Evolutionary conservation across 805 yeast genomes (phyloP).

Genomic region (Jamesozyma piceae): DNA sequence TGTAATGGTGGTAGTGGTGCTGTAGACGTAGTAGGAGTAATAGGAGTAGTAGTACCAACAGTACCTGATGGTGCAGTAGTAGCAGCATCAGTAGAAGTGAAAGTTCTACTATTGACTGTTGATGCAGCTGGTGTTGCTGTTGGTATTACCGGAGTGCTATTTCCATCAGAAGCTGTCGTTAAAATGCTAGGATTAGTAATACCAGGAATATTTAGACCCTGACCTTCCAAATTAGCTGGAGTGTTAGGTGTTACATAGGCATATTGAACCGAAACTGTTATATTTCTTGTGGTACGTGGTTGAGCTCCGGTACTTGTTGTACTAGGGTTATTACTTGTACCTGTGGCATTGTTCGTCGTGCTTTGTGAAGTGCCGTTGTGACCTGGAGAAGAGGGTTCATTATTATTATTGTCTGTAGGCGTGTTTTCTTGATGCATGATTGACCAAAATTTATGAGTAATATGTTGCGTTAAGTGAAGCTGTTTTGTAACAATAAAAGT

Average conservation of each 20-base stretch:
- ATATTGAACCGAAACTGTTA: slow-evolving; percentile 26
- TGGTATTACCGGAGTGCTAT: background rate
- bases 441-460: too few species aligned
- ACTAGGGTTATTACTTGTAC: too few species aligned
- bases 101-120: background rate
- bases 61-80: background rate
- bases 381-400: background rate
- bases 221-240: background rate
- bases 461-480: too few species aligned
- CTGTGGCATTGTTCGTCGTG: background rate
- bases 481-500: too few species aligned
- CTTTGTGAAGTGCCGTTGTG: background rate
- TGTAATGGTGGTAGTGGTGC: background rate
- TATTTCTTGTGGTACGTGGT: slow-evolving; percentile 14
- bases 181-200: background rate
- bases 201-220: background rate
- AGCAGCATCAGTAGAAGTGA: background rate
- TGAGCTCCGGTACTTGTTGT: background rate
- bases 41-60: too few species aligned
- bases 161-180: background rate
- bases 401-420: background rate
- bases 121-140: background rate
- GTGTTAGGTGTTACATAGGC: slow-evolving; percentile 14
- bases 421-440: background rate
- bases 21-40: background rate